A percentile compares a stretch with the other conserved stretches of the same genome.
Conservation (phyloP, 768 basidiomycete species). For the Dioszegia hungarica region DNA sequence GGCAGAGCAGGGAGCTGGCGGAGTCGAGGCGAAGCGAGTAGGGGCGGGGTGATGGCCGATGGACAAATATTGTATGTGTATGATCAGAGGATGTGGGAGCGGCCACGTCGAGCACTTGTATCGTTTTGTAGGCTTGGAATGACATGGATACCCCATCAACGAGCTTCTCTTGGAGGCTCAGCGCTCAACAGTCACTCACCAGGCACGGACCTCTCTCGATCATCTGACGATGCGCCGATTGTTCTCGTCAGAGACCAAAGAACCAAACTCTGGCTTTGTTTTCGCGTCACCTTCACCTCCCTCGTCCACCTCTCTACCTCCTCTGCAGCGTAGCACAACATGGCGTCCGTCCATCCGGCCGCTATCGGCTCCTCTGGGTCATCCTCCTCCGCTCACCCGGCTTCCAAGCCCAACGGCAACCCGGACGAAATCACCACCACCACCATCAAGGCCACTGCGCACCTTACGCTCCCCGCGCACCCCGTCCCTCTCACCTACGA, state of each 20-base stretch:
- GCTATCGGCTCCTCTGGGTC: not conserved
- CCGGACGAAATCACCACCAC: slow-evolving; percentile 11
- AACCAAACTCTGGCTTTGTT: not conserved
- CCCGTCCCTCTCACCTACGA: slow-evolving; percentile 39
- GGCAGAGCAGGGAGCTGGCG: slow-evolving; percentile 20
- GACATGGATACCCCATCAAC: no score
- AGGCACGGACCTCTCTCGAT: no score
- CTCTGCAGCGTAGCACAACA: not conserved
- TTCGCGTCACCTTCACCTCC: not conserved
- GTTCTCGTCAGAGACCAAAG: not conserved
- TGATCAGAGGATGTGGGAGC: no score
- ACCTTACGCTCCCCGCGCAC: slow-evolving; percentile 40
- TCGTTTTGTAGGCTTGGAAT: no score
- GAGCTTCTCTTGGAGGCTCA: no score
- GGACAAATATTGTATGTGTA: not conserved
- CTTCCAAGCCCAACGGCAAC: not conserved
- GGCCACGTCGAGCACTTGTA: no score
- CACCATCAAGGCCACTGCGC: slow-evolving; percentile 44
- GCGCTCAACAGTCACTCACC: no score
- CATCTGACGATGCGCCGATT: no score
- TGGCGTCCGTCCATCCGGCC: not conserved
- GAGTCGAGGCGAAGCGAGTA: not conserved
- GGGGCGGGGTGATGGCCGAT: not conserved
- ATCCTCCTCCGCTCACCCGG: not conserved
- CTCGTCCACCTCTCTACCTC: not conserved